Evolutionary conservation across 768 basidiomycete species (phyloP), one percentile per base, ranked within the genome.

Genomic region (Lactarius trivialis): DNA sequence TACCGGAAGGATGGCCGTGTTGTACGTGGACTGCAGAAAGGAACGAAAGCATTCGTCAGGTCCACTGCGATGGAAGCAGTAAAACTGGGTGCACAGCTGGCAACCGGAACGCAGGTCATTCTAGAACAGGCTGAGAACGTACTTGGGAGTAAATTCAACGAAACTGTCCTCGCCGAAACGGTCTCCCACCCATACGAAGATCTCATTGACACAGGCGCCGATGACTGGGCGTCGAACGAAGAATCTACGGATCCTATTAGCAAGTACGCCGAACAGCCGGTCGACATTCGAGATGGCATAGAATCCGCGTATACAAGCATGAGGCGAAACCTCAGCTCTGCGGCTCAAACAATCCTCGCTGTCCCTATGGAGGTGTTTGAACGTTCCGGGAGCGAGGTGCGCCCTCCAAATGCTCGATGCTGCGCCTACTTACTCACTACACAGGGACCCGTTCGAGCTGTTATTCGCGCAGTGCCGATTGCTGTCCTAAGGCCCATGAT

Each of bases 351-450:
- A 0, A 98, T 99, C 64, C 81, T 99, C 39, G 96, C 97, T 0
- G 93, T 99, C 1, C 97, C 97, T 1, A 98, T 98, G 96, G 97
- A 98, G 73, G 93, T 98, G 12, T 96, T 98, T 68, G 97, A 99
- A 74, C 81, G 90, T 63, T 90, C 93, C 11, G 92, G 93, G 8
- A 89, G 87, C 60, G 91, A 97, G 82, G 95, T 89, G 67, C 69
- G 82, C 76, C n/a, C n/a, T 54, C 39, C 56, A 15, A 26, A 17
- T 21, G 24, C 37, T 28, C 54, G n/a, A 24, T 48, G 19, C 7
- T 51, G 39, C 43, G 36, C 45, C 54, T 32, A 28, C 32, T 41
- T 67, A 43, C 61, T 50, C 11, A 21, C 48, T 19, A 56, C 56
- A 1, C 70, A 98, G 94, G 95, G 94, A 3, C 85, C 95, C 56